A percentile compares a stretch with the other conserved stretches of the same genome.
Conservation (phyloP, 306 rosid species). For the Betula pendula region DNA sequence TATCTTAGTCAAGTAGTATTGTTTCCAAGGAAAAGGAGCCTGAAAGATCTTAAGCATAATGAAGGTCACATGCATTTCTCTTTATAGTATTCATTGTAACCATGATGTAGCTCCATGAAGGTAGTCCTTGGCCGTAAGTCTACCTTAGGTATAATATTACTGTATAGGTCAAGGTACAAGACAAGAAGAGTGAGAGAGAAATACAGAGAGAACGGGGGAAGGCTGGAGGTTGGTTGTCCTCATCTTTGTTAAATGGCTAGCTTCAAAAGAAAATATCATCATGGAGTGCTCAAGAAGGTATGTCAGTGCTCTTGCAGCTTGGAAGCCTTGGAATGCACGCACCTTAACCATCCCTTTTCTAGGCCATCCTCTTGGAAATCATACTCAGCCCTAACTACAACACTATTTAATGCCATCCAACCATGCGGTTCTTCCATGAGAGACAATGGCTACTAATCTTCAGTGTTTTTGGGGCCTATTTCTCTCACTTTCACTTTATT, state of each 20-base stretch:
- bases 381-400: slow-evolving; percentile 9
- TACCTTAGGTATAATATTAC: slow-evolving; percentile 5
- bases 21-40: neutral
- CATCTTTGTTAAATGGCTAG: slow-evolving; percentile 17
- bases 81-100: slow-evolving; percentile 21
- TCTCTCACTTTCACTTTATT: slow-evolving; percentile 32
- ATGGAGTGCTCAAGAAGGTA: slow-evolving; percentile 28
- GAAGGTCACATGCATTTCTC: slow-evolving; percentile 38
- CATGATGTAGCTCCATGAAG: slow-evolving; percentile 19
- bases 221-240: slow-evolving; percentile 11
- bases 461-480: slow-evolving; percentile 34
- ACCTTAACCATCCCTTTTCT: slow-evolving; percentile 20
- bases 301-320: slow-evolving; percentile 36
- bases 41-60: slow-evolving; percentile 23
- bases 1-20: neutral
- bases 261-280: slow-evolving; percentile 43
- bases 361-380: slow-evolving; percentile 21
- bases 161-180: neutral
- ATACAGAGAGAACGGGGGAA: slow-evolving; percentile 9
- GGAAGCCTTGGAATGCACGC: slow-evolving; percentile 36
- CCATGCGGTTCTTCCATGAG: slow-evolving; percentile 31
- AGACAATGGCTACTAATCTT: slow-evolving; percentile 27
- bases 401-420: slow-evolving; percentile 32
- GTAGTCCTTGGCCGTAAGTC: slow-evolving; percentile 19
- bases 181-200: neutral